Evolutionary conservation across 2,329 filamentous ascomycete genomes (phyloP), one percentile per base, ranked within the genome.

Genomic region (Colletotrichum tofieldiae): DNA sequence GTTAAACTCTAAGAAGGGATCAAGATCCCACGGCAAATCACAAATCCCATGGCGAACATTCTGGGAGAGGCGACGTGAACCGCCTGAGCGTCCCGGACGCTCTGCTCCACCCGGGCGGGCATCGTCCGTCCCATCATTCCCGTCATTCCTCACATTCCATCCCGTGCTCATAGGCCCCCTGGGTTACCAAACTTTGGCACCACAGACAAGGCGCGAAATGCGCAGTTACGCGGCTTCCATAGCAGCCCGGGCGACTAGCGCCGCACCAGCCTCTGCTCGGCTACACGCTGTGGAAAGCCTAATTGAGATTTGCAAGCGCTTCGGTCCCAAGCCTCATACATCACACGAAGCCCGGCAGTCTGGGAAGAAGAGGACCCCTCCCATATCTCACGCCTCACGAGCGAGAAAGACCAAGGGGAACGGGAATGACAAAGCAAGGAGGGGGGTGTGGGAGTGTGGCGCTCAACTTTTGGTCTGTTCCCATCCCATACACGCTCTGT

Each of bases 41-140:
- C 55, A 49, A 71, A 67, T 71, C 47, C 67, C 67, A 71, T 71
- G 52, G 52, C 20, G 14, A 43, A 37, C 32, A 26, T 62, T 39
- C 45, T 35, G 59, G 32, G 9, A n/a, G 52, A n/a, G 29, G 32
- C 18, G 8, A n/a, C 16, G 62, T 35, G 56, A 37, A 26, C 35
- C 26, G 43, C 51, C 23, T n/a, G 56, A 37, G 56, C 41, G 61
- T 66, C 37, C 63, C 47, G n/a, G 67, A 55, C 45, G n/a, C 26
- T 41, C 32, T 67, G 63, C 63, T 60, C 63, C 55, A 49, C 63
- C 59, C 23, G 29, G 59, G 58, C 37, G 39, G 29, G 23, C 59
- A 51, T 41, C 35, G 9, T 59, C 45, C 18, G 32, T 32, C 47
- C 39, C n/a, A 41, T 29, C 32, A 23, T 49, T 60, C 55, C 52